These are phyloP conservation scores for Amanita bisporigera DNA, from an alignment of 1,284 basidiomycete genomes.

Conservation along the genomic window DNA sequence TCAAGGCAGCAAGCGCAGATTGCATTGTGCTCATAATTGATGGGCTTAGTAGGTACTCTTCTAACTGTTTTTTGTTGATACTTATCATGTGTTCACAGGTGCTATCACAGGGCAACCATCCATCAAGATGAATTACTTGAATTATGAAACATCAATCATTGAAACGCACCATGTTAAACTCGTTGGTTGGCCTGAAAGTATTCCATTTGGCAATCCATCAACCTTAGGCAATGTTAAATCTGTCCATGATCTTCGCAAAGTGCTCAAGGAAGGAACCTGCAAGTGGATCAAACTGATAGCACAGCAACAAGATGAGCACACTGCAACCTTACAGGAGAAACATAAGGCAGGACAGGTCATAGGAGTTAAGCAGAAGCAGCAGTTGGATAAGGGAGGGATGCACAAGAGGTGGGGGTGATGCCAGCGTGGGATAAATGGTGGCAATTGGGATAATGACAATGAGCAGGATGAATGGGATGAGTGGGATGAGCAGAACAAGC, in stretches of 20 bases:
- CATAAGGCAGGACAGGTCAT: background rate
- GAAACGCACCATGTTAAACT: constrained; percentile 7
- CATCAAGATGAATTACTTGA: constrained; percentile 9
- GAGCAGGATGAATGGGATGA: background rate
- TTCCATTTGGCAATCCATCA: constrained; percentile 4
- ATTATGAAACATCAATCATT: constrained; percentile 6
- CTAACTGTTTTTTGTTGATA: background rate
- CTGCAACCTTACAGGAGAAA: background rate
- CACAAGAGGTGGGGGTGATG: background rate
- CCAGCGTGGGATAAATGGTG: background rate
- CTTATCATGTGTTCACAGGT: background rate
- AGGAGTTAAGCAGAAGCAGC: background rate
- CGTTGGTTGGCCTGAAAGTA: no score
- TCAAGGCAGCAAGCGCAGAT: background rate
- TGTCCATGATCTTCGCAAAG: constrained; percentile 3
- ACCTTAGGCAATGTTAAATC: background rate
- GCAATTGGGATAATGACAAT: background rate
- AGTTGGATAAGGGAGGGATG: background rate
- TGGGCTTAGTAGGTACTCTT: background rate
- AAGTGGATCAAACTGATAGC: constrained; percentile 6
- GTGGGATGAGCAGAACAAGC: no score
- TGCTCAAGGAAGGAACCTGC: constrained; percentile 4
- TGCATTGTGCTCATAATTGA: background rate
- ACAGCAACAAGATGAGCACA: background rate
- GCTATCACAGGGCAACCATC: background rate